Base-by-base conservation (phyloP, 768 basidiomycete species). In the Exsudoporus frostii region DNA sequence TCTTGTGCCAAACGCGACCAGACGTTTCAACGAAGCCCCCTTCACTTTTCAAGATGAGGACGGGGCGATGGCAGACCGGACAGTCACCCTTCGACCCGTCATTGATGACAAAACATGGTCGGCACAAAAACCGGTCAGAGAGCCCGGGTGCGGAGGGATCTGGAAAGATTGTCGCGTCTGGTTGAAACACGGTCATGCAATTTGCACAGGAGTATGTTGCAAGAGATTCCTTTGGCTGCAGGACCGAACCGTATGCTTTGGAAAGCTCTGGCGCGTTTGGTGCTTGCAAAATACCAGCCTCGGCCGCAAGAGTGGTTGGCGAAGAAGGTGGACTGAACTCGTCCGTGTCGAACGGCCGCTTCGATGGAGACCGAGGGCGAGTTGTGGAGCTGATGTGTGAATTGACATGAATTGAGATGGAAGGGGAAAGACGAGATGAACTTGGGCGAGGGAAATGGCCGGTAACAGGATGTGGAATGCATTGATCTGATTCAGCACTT, bases 161-260 rank as follows among this genome's bases (percentile, higher is more conserved):
- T 1, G 91, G 91, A 63, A 90, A 93, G 54, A 93, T 90, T 29
- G 91, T 93, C 20, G 87, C 82, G 66, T 93, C 90, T 3, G 90
- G 90, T 33, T 83, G 80, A 63, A 92, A 93, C 10, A 76, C 73
- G 0, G 76, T 68, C 15, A 74, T 71, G 65, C 91, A 93, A 13
- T 82, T 65, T 32, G 79, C 79, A 65, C 91, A 93, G 4, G 81
- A 80, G 61, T 86, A 85, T 25, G 83, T 79, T 9, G 78, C 67
- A n/a, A 92, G 76, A 7, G 85, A 79, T 62, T 88, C 88, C 58
- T 84, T 84, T 22, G 88, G 82, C 63, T 92, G 90, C 17, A 93
- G 73, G 22, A 93, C 79, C 0, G 91, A 91, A 25, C 91, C 91
- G 58, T 91, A 92, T 5, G 86, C 90, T 69, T 90, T 93, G 39